phyloP scores from a whole-genome alignment of 2,329 filamentous ascomycete genomes.

The Ramichloridium luteum region DNA sequence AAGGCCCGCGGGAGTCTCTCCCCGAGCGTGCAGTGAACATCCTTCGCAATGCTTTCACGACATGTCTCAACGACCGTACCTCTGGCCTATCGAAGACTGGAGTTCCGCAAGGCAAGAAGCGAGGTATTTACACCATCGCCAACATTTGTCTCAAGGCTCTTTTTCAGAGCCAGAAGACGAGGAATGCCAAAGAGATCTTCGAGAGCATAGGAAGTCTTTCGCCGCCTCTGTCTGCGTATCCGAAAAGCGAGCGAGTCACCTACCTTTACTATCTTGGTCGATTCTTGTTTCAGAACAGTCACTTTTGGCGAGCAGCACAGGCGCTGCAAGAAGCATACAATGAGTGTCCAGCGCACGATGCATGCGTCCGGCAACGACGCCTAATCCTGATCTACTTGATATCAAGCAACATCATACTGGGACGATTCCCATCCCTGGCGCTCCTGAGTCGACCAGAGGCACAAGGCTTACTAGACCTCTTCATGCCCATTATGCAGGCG shows the following conservation, averaged over 20 bases:
- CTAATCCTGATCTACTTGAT: constrained; percentile 76
- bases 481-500: constrained; percentile 59
- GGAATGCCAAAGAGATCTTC: constrained; percentile 78
- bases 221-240: constrained; percentile 68
- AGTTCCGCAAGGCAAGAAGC: constrained; percentile 68
- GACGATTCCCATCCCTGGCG: constrained; percentile 59
- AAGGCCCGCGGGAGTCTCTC: constrained; percentile 60
- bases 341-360: constrained; percentile 47
- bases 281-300: constrained; percentile 74
- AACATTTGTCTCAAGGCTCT: constrained; percentile 82
- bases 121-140: constrained; percentile 82
- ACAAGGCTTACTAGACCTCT: constrained; percentile 49
- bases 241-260: constrained; percentile 75
- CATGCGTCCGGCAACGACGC: constrained; percentile 53
- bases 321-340: constrained; percentile 70
- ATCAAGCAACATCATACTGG: constrained; percentile 69
- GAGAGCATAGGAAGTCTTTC: constrained; percentile 75
- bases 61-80: constrained; percentile 71
- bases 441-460: constrained; percentile 64
- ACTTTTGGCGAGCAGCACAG: constrained; percentile 64
- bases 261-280: constrained; percentile 91
- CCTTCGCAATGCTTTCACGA: constrained; percentile 81
- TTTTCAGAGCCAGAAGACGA: constrained; percentile 74
- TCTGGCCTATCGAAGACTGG: constrained; percentile 43
- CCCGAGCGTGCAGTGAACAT: constrained; percentile 81